Percentiles rank a stretch among this genome's conserved stretches.
phyloP scores from a whole-genome alignment of 1,284 basidiomycete species.

The Cystobasidium pallidum region DNA sequence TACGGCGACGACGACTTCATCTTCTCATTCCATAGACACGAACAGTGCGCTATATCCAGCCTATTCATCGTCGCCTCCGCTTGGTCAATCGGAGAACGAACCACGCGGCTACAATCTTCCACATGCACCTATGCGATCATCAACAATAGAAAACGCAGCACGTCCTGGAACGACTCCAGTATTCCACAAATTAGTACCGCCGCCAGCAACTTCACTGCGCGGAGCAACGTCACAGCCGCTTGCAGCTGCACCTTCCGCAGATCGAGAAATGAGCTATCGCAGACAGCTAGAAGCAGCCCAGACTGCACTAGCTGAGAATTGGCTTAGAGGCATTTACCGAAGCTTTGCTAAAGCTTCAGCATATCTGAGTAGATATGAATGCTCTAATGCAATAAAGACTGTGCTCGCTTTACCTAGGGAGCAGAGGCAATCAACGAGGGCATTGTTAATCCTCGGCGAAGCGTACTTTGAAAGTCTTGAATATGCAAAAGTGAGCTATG shows the following conservation, averaged over 20 bases:
- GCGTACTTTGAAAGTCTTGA: conserved; percentile 85
- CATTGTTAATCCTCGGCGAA: conserved; percentile 74
- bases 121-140: conserved; percentile 5
- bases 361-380: conserved; percentile 74
- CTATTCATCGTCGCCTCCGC: conserved; percentile 30
- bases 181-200: conserved; percentile 57
- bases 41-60: conserved; percentile 4
- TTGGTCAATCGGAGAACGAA: conserved; percentile 16
- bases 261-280: conserved; percentile 17
- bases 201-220: conserved; percentile 58
- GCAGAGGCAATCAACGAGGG: conserved; percentile 71
- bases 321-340: conserved; percentile 77
- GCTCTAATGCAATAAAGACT: conserved; percentile 70
- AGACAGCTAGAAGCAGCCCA: conserved; percentile 63
- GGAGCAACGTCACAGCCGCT: conserved; percentile 8
- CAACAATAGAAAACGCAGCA: not conserved
- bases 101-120: conserved; percentile 39
- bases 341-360: conserved; percentile 76
- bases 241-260: not conserved
- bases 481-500: conserved; percentile 73
- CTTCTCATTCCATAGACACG: conserved; percentile 22
- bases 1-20: conserved; percentile 21
- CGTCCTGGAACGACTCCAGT: conserved; percentile 1
- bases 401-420: conserved; percentile 74
- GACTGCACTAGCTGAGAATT: conserved; percentile 74